A percentile compares a stretch with the other conserved stretches of the same genome.
Evolutionary conservation across 306 rosid genomes (phyloP).

Genomic region (Prunus persica): Prunus_persica_NCBIv2 NC_034014.1:15425501-15426000

Average conservation of each 20-base stretch:
- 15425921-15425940: slow-evolving; percentile 51
- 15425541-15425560: slow-evolving; percentile 31
- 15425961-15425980: slow-evolving; percentile 75
- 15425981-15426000: slow-evolving; percentile 73
- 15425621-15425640: slow-evolving; percentile 39
- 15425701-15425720: slow-evolving; percentile 37
- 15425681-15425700: slow-evolving; percentile 33
- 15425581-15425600: slow-evolving; percentile 38
- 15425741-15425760: slow-evolving; percentile 70
- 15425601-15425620: slow-evolving; percentile 37
- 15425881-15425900: slow-evolving; percentile 75
- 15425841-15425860: slow-evolving; percentile 76
- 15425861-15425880: slow-evolving; percentile 60
- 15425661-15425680: slow-evolving; percentile 76
- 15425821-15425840: slow-evolving; percentile 99
- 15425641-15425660: slow-evolving; percentile 70
- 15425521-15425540: slow-evolving; percentile 29
- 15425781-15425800: slow-evolving; percentile 65
- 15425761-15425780: slow-evolving; percentile 75
- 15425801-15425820: slow-evolving; percentile 84
- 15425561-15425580: slow-evolving; percentile 29
- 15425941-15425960: slow-evolving; percentile 59
- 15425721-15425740: slow-evolving; percentile 56
- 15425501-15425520: slow-evolving; percentile 34
- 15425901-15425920: slow-evolving; percentile 57